Base-by-base conservation (phyloP, 73 alveolate species). In the Tetrahymena thermophila region DNA sequence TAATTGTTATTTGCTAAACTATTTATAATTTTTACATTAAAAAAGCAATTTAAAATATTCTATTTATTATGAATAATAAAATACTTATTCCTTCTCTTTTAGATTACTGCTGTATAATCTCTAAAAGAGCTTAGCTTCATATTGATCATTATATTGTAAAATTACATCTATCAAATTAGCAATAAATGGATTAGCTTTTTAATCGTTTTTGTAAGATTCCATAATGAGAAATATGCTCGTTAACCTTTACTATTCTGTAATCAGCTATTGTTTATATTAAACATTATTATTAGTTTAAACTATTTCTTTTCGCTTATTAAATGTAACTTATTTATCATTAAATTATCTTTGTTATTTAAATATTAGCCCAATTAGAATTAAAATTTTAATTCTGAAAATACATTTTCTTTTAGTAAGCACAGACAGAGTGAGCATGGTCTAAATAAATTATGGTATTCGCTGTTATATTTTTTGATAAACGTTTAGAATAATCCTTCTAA, bases 371-470 rank as follows among this genome's bases (percentile, higher is more conserved):
- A 50, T 50, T 50, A 50, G 83, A 50, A 50, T 50, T 50, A 50
- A 50, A 50, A 50, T 50, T 50, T 50, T 50, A 50, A 50, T 71
- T 71, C 89, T n/a, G 35, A 31, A 71, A n/a, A 71, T 71, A 71
- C 89, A 71, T 71, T 71, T 71, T 71, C 89, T 31, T 71, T 71
- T 23, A 71, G 35, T 71, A 71, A 71, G 23, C 89, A 71, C 21
- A 71, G 89, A 71, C 89, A 71, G 37, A 71, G 89, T 28, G 89
- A 71, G 89, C 89, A 71, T 71, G 89, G 89, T 71, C 89, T 71
- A 71, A 71, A 71, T 71, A 71, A 71, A 71, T 71, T 71, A 71
- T 71, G 89, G n/a, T 42, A 19, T 71, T 71, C 89, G 89, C 43
- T 71, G 89, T 31, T 71, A 71, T 25, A 71, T 31, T 71, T 71